Evolutionary conservation across 805 yeast genomes (phyloP).

Genomic region (Saccharomycopsis fermentans): DNA sequence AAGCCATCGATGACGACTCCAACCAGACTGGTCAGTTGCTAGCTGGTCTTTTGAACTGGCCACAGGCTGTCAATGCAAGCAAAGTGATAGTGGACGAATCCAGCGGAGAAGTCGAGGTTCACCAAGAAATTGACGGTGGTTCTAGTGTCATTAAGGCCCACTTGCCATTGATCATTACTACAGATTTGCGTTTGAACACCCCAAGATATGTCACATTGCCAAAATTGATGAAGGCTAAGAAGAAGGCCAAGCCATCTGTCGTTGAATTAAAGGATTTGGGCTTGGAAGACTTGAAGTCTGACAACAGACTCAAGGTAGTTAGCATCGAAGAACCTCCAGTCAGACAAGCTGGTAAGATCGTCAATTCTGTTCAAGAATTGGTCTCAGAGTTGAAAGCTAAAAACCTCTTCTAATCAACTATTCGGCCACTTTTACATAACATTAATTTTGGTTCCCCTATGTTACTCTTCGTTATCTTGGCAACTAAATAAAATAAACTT

Average conservation of each 20-base stretch:
- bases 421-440: no score
- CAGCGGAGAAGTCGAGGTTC: conserved; percentile 46
- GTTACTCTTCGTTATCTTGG: no score
- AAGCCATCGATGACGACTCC: conserved; percentile 91
- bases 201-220: conserved; percentile 96
- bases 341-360: conserved; percentile 75
- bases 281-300: conserved; percentile 51
- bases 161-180: conserved; percentile 79
- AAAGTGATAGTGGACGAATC: conserved; percentile 13
- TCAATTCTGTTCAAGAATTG: conserved; percentile 73
- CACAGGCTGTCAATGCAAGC: conserved; percentile 18
- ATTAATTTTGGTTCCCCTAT: no score
- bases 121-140: conserved; percentile 95
- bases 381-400: conserved; percentile 62
- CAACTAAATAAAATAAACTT: no score
- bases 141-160: conserved; percentile 68
- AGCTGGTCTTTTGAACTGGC: conserved; percentile 33
- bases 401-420: conserved; percentile 8
- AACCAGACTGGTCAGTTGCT: conserved; percentile 96
- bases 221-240: conserved; percentile 96
- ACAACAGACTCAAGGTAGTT: conserved; percentile 50
- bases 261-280: conserved; percentile 55
- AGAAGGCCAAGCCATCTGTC: conserved; percentile 74
- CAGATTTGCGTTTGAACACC: conserved; percentile 87
- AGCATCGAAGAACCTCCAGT: conserved; percentile 79